Percentiles rank a stretch among this genome's conserved stretches.
Conservation (phyloP, 228 moss, liverwort and hornwort genomes). For the Sphagnum fallax region DNA sequence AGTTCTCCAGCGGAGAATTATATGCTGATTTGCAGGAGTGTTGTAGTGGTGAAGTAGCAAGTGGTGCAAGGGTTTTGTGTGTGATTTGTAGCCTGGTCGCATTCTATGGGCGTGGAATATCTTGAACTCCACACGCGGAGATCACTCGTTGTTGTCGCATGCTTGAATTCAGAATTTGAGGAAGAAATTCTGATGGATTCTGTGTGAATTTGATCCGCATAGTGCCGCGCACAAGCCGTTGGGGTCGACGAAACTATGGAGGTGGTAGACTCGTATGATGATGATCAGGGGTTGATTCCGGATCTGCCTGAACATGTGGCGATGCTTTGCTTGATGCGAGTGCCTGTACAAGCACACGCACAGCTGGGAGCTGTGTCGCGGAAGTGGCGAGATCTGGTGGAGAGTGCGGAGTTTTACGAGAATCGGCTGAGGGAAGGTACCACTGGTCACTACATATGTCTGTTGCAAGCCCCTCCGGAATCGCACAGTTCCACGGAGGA, state of each 20-base stretch:
- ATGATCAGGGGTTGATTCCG: slow-evolving; percentile 36
- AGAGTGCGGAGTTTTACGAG: slow-evolving; percentile 43
- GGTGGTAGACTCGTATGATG: not conserved
- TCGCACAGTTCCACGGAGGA: not conserved
- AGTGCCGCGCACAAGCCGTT: too few species aligned
- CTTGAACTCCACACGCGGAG: too few species aligned
- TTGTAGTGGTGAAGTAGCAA: too few species aligned
- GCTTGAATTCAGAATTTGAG: too few species aligned
- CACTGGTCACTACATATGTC: slow-evolving; percentile 47
- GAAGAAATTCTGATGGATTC: too few species aligned
- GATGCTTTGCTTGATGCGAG: slow-evolving; percentile 60
- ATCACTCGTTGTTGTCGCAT: too few species aligned
- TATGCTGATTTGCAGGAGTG: too few species aligned
- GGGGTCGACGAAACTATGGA: not conserved
- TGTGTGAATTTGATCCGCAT: too few species aligned
- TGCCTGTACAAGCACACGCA: slow-evolving; percentile 42
- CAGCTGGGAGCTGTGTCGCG: slow-evolving; percentile 63
- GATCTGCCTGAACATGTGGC: slow-evolving; percentile 75
- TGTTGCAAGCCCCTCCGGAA: slow-evolving; percentile 45
- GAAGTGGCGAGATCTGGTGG: slow-evolving; percentile 59
- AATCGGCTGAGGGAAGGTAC: slow-evolving; percentile 61
- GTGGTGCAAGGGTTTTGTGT: too few species aligned
- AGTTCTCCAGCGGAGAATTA: too few species aligned
- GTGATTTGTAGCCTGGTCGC: too few species aligned
- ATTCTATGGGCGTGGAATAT: too few species aligned